These are phyloP conservation scores for Symmetrospora coprosmae DNA, from an alignment of 768 basidiomycete species.

Conservation along the genomic window DNA sequence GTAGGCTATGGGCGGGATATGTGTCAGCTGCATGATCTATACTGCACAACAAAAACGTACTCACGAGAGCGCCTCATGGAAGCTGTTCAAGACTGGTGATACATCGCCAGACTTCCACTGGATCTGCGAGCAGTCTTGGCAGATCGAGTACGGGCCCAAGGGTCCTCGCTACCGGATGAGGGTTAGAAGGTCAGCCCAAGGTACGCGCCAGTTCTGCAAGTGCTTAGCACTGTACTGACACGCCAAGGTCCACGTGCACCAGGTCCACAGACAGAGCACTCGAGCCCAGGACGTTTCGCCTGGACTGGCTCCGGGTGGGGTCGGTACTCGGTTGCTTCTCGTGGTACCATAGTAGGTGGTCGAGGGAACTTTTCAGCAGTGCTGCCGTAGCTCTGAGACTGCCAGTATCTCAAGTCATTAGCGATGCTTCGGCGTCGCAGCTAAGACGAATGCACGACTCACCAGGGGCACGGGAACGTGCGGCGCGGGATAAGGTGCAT, in stretches of 20 bases:
- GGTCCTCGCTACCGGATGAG: conserved; percentile 1
- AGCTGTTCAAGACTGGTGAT: not conserved
- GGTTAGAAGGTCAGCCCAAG: not conserved
- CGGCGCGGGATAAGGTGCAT: no score
- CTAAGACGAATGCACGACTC: no score
- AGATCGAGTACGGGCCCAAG: conserved; percentile 12
- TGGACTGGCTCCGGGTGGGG: no score
- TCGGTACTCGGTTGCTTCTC: no score
- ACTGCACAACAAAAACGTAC: no score
- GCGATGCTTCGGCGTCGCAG: no score
- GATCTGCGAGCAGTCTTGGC: conserved; percentile 2
- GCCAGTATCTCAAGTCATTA: no score
- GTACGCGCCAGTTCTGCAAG: no score
- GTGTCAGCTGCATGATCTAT: not conserved
- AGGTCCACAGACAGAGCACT: conserved; percentile 7
- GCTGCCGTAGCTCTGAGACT: no score
- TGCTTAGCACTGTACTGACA: not conserved
- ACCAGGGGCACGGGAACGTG: no score
- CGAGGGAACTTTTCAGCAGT: no score
- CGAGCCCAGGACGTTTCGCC: not conserved
- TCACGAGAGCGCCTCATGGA: conserved; percentile 16
- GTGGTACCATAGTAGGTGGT: no score
- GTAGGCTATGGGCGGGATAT: not conserved
- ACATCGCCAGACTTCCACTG: not conserved
- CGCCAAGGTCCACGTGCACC: conserved; percentile 1